phyloP scores from a whole-genome alignment of 1,284 basidiomycete species.

The Takashimella koratensis region DNA sequence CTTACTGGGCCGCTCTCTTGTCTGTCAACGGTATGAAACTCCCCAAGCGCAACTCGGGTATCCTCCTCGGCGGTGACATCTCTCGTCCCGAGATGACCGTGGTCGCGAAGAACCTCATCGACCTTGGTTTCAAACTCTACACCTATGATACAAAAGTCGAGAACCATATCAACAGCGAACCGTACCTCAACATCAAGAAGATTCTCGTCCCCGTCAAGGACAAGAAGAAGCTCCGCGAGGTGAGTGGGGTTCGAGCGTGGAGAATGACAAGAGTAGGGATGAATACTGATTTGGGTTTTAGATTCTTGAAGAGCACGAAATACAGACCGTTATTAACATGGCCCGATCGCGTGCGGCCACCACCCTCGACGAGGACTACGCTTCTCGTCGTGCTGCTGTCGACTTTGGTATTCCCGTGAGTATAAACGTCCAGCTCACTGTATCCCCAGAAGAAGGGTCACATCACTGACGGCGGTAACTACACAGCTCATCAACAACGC shows the following conservation, averaged over 20 bases:
- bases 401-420: conserved; percentile 69
- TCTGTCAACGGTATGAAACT: conserved; percentile 66
- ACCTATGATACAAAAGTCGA: conserved; percentile 77
- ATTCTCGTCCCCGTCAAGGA: conserved; percentile 97
- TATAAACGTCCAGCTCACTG: too few species aligned
- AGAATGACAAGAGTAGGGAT: background rate
- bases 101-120: conserved; percentile 87
- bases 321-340: conserved; percentile 93
- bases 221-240: conserved; percentile 86
- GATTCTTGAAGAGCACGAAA: conserved; percentile 78
- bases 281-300: conserved; percentile 1
- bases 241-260: conserved; percentile 55
- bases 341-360: conserved; percentile 74
- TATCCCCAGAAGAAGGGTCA: conserved; percentile 20
- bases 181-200: conserved; percentile 69
- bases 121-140: conserved; percentile 93
- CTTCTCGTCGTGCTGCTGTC: conserved; percentile 84
- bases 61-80: conserved; percentile 71
- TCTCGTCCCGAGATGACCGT: conserved; percentile 68
- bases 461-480: conserved; percentile 33
- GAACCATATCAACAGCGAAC: conserved; percentile 73
- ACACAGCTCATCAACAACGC: conserved; percentile 84
- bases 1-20: conserved; percentile 92
- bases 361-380: conserved; percentile 91
- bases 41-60: conserved; percentile 59